A percentile compares a stretch with the other conserved stretches of the same genome.
Evolutionary conservation across 140 eudicot species (phyloP).

Genomic region (Ambrosia hybrid): DNA sequence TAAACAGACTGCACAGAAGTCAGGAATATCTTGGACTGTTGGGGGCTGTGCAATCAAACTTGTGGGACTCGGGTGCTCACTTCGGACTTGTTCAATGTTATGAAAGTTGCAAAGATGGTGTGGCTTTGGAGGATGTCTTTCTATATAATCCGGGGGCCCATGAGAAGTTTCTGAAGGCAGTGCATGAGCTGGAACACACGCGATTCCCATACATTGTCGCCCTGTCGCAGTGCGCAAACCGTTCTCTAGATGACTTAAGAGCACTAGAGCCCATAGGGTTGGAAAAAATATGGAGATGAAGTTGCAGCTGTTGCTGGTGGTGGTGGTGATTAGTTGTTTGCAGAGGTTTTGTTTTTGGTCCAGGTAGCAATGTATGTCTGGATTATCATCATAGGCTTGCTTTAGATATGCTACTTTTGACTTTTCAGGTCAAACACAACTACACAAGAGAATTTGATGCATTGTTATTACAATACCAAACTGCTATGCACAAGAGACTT

Average conservation of each 20-base stretch:
- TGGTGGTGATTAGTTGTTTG: too few relatives aligned
- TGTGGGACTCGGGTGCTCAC: background rate
- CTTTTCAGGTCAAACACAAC: too few relatives aligned
- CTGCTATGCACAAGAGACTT: too few relatives aligned
- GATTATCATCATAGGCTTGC: too few relatives aligned
- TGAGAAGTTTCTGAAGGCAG: background rate
- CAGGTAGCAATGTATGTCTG: too few relatives aligned
- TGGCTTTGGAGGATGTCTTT: background rate
- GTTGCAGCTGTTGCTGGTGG: too few relatives aligned
- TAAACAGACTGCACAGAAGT: background rate
- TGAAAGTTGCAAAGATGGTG: background rate
- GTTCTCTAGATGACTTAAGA: background rate
- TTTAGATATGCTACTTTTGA: too few relatives aligned
- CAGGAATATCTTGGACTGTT: background rate
- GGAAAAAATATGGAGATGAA: background rate
- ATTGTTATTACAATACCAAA: too few relatives aligned
- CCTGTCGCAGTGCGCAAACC: background rate
- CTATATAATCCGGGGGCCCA: background rate
- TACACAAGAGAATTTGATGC: too few relatives aligned
- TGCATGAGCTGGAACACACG: slow-evolving; percentile 6
- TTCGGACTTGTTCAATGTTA: background rate
- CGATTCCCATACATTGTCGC: background rate
- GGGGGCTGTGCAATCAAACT: background rate
- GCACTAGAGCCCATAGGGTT: background rate
- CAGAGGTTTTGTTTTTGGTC: too few relatives aligned